phyloP scores from a whole-genome alignment of 345 rosid genomes.

The Crucihimalaya himalaica region DNA sequence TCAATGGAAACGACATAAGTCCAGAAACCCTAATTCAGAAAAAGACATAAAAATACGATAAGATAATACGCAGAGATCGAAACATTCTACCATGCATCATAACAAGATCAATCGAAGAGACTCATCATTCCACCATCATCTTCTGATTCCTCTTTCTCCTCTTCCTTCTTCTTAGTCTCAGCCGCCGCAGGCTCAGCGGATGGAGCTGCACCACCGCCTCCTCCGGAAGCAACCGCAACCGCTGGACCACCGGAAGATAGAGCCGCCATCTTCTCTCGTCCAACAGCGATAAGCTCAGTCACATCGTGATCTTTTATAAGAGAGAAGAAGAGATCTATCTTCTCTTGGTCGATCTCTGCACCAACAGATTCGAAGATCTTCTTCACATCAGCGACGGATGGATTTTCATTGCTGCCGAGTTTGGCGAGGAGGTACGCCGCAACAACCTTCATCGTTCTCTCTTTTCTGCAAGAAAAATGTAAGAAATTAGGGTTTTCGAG shows the following conservation, averaged over 20 bases:
- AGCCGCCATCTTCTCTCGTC: conserved; percentile 77
- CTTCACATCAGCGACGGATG: conserved; percentile 29
- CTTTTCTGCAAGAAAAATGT: background rate
- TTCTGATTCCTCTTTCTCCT: conserved; percentile 81
- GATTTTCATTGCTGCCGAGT: conserved; percentile 29
- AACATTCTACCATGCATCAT: background rate
- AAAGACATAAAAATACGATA: background rate
- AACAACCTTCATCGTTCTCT: conserved; percentile 33
- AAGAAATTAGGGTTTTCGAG: conserved; percentile 28
- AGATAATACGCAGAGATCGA: background rate
- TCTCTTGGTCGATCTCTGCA: conserved; percentile 58
- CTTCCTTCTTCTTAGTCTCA: conserved; percentile 68
- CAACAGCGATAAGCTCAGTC: conserved; percentile 62
- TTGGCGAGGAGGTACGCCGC: conserved; percentile 27
- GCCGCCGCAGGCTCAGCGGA: conserved; percentile 46
- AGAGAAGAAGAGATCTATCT: conserved; percentile 56
- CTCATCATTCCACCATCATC: conserved; percentile 54
- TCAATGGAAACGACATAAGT: background rate
- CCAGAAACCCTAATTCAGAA: conserved; percentile 20
- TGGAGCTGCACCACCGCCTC: conserved; percentile 46
- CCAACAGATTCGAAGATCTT: conserved; percentile 51
- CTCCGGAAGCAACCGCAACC: conserved; percentile 45
- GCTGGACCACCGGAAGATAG: conserved; percentile 73
- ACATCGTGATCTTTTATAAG: conserved; percentile 58
- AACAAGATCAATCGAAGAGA: conserved; percentile 23